Conservation (phyloP, 1,284 basidiomycete genomes). For the Ganoderma resinaceum region DNA sequence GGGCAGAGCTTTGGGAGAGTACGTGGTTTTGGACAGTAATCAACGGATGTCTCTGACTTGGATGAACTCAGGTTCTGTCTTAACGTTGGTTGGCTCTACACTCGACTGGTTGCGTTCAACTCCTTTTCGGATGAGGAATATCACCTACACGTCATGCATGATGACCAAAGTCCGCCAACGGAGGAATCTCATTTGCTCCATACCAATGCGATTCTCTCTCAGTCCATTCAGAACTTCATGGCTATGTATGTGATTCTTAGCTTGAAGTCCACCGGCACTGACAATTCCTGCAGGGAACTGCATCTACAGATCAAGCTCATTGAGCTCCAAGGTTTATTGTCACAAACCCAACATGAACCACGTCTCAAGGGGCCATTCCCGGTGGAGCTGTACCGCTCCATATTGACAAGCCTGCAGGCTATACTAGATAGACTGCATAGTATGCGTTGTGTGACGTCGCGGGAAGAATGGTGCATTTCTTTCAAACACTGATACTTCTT, state of each 20-base stretch:
- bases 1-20: constrained; percentile 87
- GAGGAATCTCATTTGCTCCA: constrained; percentile 48
- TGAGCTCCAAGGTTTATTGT: constrained; percentile 80
- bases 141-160: constrained; percentile 23
- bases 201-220: constrained; percentile 52
- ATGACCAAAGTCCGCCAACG: constrained; percentile 39
- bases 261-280: neutral
- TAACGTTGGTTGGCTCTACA: constrained; percentile 87
- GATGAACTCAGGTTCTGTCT: constrained; percentile 68
- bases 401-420: constrained; percentile 87
- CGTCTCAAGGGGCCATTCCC: constrained; percentile 95
- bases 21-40: constrained; percentile 39
- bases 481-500: constrained; percentile 20
- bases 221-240: constrained; percentile 87
- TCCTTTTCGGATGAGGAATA: constrained; percentile 52
- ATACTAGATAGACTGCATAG: constrained; percentile 92
- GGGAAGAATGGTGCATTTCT: constrained; percentile 86
- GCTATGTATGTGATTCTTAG: constrained; percentile 67
- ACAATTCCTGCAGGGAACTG: constrained; percentile 73
- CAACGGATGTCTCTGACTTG: neutral
- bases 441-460: constrained; percentile 94
- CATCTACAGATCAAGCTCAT: constrained; percentile 93
- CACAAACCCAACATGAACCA: constrained; percentile 92
- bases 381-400: constrained; percentile 79
- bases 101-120: constrained; percentile 79